phyloP scores from a whole-genome alignment of 2,329 filamentous ascomycete genomes.

The Hypoxylon sp. region DNA sequence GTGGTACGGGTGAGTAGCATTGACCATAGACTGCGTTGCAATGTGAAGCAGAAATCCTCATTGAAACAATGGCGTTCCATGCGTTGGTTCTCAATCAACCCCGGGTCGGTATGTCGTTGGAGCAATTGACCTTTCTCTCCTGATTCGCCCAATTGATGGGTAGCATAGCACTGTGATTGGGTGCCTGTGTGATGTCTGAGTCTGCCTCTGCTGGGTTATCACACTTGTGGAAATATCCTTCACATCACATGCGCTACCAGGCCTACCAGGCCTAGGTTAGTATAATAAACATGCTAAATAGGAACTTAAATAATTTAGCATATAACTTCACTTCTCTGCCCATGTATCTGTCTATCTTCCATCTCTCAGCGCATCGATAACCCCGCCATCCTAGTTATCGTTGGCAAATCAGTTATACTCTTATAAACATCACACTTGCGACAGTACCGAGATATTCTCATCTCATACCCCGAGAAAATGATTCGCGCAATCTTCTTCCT shows the following conservation, averaged over 20 bases:
- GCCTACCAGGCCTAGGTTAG: conserved; percentile 18
- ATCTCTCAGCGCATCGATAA: conserved; percentile 1
- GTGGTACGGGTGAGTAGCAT: background rate
- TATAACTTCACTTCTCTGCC: conserved; percentile 20
- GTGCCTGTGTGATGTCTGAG: conserved; percentile 34
- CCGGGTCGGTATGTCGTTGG: conserved; percentile 17
- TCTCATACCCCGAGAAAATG: conserved; percentile 13
- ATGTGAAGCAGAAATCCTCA: background rate
- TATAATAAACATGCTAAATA: conserved; percentile 4
- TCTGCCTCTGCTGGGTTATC: conserved; percentile 29
- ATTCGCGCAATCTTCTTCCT: conserved; percentile 9
- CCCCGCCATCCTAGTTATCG: background rate
- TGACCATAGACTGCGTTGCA: background rate
- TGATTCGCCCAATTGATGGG: conserved; percentile 20
- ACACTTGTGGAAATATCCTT: conserved; percentile 26
- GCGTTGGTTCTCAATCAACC: conserved; percentile 3
- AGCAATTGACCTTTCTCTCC: conserved; percentile 2
- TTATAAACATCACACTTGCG: background rate
- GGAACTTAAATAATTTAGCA: conserved; percentile 24
- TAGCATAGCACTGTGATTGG: conserved; percentile 28
- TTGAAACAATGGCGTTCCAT: conserved; percentile 5
- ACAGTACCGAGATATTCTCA: background rate
- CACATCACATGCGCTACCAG: conserved; percentile 35
- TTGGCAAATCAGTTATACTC: background rate
- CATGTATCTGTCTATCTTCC: background rate